Evolutionary conservation across 805 yeast genomes (phyloP).

Genomic region (Saturnispora zaruensis): DNA sequence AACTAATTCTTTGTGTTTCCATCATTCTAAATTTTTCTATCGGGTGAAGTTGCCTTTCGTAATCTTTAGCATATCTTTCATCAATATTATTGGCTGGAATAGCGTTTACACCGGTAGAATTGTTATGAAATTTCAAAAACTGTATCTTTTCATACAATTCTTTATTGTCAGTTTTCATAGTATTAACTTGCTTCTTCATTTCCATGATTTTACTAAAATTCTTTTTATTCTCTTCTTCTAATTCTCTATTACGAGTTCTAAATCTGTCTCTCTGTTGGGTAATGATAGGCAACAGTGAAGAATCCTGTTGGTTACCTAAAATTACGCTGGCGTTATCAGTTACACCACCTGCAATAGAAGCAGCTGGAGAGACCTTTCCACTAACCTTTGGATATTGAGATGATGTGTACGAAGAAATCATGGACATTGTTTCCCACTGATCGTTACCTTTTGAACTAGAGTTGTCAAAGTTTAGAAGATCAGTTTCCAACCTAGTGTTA

Average conservation of each 20-base stretch:
- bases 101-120: slow-evolving; percentile 13
- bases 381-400: neutral
- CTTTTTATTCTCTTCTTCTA: slow-evolving; percentile 72
- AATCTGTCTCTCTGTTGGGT: slow-evolving; percentile 94
- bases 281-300: slow-evolving; percentile 68
- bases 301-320: slow-evolving; percentile 23
- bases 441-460: slow-evolving; percentile 26
- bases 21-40: slow-evolving; percentile 71
- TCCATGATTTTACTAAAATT: slow-evolving; percentile 46
- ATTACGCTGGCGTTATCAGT: neutral
- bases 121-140: slow-evolving; percentile 48
- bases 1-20: slow-evolving; percentile 67
- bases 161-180: slow-evolving; percentile 63
- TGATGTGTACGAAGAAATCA: slow-evolving; percentile 49
- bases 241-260: slow-evolving; percentile 69
- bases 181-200: slow-evolving; percentile 53
- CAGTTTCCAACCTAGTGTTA: slow-evolving; percentile 48
- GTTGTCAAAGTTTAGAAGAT: slow-evolving; percentile 52
- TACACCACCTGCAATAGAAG: slow-evolving; percentile 39
- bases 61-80: slow-evolving; percentile 49
- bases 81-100: slow-evolving; percentile 30
- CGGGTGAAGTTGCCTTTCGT: slow-evolving; percentile 76
- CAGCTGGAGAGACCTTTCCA: slow-evolving; percentile 41
- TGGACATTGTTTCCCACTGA: slow-evolving; percentile 53
- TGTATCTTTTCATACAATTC: slow-evolving; percentile 73